These are phyloP conservation scores for Cyberlindnera amylophila DNA, from an alignment of 805 yeast genomes.

Conservation along the genomic window DNA sequence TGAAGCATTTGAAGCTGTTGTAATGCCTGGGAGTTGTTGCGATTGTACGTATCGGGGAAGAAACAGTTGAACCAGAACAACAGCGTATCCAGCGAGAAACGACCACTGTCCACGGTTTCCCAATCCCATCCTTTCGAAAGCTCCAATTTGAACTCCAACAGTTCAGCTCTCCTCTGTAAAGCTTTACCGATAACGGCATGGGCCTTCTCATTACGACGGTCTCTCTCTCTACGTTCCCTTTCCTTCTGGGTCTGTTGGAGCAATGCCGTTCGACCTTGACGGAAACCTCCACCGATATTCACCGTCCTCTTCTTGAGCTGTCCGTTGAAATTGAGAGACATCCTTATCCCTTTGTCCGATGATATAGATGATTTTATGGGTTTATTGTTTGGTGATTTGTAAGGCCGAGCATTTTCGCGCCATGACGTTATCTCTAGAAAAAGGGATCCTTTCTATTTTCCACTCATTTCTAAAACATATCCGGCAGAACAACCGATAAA, in stretches of 20 bases:
- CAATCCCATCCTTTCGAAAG: constrained; percentile 23
- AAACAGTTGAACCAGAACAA: constrained; percentile 31
- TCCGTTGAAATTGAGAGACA: constrained; percentile 60
- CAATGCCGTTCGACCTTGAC: constrained; percentile 35
- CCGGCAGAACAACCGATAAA: no score
- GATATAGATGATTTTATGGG: no score
- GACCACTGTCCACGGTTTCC: neutral
- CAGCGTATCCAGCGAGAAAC: neutral
- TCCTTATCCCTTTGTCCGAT: no score
- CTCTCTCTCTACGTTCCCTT: constrained; percentile 59
- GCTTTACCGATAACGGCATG: constrained; percentile 47
- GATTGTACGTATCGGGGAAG: constrained; percentile 24
- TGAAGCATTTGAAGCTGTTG: constrained; percentile 8
- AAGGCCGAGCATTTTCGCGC: no score
- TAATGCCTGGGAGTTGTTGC: constrained; percentile 12
- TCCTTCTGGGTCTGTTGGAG: constrained; percentile 65
- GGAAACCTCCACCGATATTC: constrained; percentile 49
- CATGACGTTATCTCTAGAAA: no score
- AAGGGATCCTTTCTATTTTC: no score
- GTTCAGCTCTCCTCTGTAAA: constrained; percentile 39
- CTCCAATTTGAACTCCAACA: constrained; percentile 25
- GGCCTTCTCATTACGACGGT: constrained; percentile 46
- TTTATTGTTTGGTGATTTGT: no score
- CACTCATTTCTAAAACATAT: no score
- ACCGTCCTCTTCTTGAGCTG: constrained; percentile 53